Evolutionary conservation across 805 yeast genomes (phyloP), one percentile per base, ranked within the genome.

Genomic region (Schizosaccharomyces osmophilus): DNA sequence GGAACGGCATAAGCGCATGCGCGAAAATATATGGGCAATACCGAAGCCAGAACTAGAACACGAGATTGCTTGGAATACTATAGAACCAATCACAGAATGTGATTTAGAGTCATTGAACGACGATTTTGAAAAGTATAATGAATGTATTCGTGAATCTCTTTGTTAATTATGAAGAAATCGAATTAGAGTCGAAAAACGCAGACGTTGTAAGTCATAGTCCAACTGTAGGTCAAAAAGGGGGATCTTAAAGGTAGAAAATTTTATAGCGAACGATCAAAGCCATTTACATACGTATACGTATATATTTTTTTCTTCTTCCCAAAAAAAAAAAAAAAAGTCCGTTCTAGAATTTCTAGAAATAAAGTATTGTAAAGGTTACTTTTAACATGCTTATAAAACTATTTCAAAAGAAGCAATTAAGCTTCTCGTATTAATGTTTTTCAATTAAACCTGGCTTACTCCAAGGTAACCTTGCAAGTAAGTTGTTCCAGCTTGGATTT

Each of bases 391-490:
- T 36, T 36, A 36, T 36, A 36, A 36, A 36, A 36, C 41, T 36
- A 13, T 9, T 11, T 36, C 15, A 3, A 3, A 36, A 36, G 15
- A 36, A 36, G 41, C 41, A 36, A 1, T 31, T 6, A 9, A 36
- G 41, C 41, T 36, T 36, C 13, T 36, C 41, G 41, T 36, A 45
- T n/a, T n/a, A 15, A n/a, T 19, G 22, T n/a, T 45, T 43, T 45
- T 45, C 22, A 19, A 15, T 19, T 19, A 6, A 45, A 45, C 51
- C 51, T 48, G n/a, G 39, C 74, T 36, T 82, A 93, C 78, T 93
- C 99, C 72, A 93, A 77, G 63, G 81, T 67, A 69, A 93, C 79
- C 80, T 93, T 93, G 66, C 95, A 98, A 73, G 98, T 98, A 68
- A 90, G 79, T 61, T 82, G 93, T 77, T 93, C 98, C 71, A 93